These are phyloP conservation scores for Dalbergia cochinchinensis DNA, from an alignment of 306 rosid species.

Conservation along the genomic window DNA sequence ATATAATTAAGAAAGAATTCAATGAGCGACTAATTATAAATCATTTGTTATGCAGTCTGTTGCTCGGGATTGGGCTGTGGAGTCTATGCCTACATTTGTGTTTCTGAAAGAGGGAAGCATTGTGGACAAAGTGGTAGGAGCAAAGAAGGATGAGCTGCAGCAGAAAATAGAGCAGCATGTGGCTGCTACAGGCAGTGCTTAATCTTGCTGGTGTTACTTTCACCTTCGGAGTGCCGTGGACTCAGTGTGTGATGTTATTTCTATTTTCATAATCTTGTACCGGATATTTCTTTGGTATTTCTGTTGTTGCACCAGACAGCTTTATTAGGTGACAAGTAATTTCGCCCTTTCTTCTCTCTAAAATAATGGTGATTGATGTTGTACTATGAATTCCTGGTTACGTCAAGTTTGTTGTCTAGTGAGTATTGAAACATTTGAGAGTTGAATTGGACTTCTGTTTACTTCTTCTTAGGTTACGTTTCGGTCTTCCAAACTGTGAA, in stretches of 20 bases:
- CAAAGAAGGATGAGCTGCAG: slow-evolving; percentile 83
- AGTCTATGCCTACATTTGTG: slow-evolving; percentile 96
- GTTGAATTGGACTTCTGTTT: not conserved
- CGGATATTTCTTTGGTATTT: not conserved
- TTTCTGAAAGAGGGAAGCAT: slow-evolving; percentile 85
- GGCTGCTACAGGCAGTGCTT: slow-evolving; percentile 57
- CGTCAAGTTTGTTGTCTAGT: not conserved
- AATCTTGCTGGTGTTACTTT: slow-evolving; percentile 45
- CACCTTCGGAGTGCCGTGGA: slow-evolving; percentile 15
- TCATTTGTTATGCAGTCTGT: slow-evolving; percentile 62
- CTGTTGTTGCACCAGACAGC: slow-evolving; percentile 32
- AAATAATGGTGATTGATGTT: slow-evolving; percentile 29
- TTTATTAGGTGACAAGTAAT: slow-evolving; percentile 18
- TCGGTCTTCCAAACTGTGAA: not conserved
- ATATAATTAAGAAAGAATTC: not conserved
- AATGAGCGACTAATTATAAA: slow-evolving; percentile 11
- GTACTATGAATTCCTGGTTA: slow-evolving; percentile 4
- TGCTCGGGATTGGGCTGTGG: slow-evolving; percentile 94
- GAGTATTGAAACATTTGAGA: not conserved
- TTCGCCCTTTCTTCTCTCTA: slow-evolving; percentile 13
- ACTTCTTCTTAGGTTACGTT: not conserved
- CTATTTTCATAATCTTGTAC: slow-evolving; percentile 27
- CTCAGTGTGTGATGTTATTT: slow-evolving; percentile 10
- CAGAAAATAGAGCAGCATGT: slow-evolving; percentile 66
- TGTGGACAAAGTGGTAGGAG: slow-evolving; percentile 86